Evolutionary conservation across 257 asterid species (phyloP).

Genomic region (Nyctanthes arbortristis): DNA sequence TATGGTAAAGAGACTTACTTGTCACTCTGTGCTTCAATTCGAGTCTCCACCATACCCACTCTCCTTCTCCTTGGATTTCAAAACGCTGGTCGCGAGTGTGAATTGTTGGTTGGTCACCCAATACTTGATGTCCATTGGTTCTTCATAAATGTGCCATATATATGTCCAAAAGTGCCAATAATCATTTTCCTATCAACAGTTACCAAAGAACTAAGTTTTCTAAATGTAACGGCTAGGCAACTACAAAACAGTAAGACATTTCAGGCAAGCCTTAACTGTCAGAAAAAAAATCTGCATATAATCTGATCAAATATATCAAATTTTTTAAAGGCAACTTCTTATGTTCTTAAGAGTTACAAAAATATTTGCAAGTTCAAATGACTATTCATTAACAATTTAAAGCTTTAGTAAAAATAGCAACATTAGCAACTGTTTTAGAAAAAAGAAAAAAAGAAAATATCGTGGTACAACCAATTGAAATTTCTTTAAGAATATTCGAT

Average conservation of each 20-base stretch:
- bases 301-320: background rate
- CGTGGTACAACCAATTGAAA: too few relatives aligned
- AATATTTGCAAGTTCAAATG: background rate
- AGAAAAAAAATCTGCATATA: background rate
- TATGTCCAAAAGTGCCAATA: background rate
- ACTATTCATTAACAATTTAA: background rate
- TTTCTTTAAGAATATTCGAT: too few relatives aligned
- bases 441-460: background rate
- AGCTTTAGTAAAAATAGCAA: background rate
- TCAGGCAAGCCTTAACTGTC: background rate
- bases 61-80: conserved; percentile 69
- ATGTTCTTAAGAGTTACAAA: background rate
- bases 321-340: background rate
- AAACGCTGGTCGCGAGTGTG: conserved; percentile 74
- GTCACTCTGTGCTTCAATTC: conserved; percentile 66
- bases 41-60: conserved; percentile 98
- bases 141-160: background rate
- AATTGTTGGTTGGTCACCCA: conserved; percentile 76
- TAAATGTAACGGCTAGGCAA: background rate
- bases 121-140: conserved; percentile 65
- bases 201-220: background rate
- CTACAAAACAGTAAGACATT: background rate
- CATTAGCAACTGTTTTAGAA: background rate
- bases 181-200: background rate
- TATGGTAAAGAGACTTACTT: conserved; percentile 49